phyloP scores from a whole-genome alignment of 768 basidiomycete genomes.

The Tylopilus subfusipes region DNA sequence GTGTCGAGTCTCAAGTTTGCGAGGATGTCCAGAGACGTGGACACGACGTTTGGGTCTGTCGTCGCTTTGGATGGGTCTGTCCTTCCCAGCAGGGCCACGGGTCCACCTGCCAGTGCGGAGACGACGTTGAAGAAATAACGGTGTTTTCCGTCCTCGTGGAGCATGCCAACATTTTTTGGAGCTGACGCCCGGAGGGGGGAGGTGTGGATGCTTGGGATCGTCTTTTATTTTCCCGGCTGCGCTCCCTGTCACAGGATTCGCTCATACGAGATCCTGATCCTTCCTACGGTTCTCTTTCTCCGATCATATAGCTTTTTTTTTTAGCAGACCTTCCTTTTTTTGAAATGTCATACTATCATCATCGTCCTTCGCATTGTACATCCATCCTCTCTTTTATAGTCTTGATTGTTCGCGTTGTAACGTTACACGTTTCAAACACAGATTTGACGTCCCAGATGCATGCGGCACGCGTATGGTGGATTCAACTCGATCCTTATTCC shows the following conservation, averaged over 20 bases:
- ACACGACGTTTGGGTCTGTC: constrained; percentile 2
- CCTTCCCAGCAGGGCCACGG: not conserved
- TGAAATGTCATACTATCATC: not conserved
- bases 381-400: too few relatives aligned
- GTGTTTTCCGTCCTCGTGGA: too few relatives aligned
- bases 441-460: too few relatives aligned
- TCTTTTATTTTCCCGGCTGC: not conserved
- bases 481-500: too few relatives aligned
- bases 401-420: too few relatives aligned
- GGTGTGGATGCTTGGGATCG: not conserved
- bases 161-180: too few relatives aligned
- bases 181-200: too few relatives aligned
- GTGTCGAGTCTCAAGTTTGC: constrained; percentile 3
- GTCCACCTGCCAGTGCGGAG: not conserved
- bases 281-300: not conserved
- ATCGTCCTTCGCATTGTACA: too few relatives aligned
- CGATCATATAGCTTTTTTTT: not conserved
- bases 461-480: too few relatives aligned
- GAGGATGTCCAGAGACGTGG: not conserved
- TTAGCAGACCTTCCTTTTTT: not conserved
- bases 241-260: too few relatives aligned
- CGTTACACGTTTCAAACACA: too few relatives aligned
- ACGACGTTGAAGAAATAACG: not conserved
- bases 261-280: not conserved
- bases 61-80: not conserved